Evolutionary conservation across 139 green algal species (phyloP).

Genomic region (Spirogloea muscicola): DNA sequence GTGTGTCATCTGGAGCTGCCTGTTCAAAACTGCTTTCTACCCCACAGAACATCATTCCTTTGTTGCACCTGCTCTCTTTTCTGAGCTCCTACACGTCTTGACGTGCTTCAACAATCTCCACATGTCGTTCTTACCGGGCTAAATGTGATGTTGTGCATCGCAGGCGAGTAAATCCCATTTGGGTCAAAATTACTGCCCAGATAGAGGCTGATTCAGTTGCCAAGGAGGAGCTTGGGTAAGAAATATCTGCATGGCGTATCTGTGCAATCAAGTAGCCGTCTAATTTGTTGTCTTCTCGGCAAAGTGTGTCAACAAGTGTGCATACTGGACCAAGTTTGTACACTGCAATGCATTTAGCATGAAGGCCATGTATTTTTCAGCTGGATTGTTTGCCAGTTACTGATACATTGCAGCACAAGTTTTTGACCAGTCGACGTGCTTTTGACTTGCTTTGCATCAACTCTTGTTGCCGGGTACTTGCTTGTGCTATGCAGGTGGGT

Average conservation of each 20-base stretch:
- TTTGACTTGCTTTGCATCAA: too few relatives aligned
- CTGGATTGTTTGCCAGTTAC: too few relatives aligned
- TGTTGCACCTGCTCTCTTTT: background rate
- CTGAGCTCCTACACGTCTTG: background rate
- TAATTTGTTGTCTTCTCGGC: too few relatives aligned
- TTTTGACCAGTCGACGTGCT: too few relatives aligned
- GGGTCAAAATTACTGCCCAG: constrained; percentile 65
- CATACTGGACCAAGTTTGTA: constrained; percentile 31
- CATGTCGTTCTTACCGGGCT: background rate
- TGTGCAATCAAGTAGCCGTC: too few relatives aligned
- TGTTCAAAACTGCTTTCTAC: background rate
- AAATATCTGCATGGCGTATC: too few relatives aligned
- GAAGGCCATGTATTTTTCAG: too few relatives aligned
- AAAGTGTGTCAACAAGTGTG: too few relatives aligned
- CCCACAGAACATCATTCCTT: background rate
- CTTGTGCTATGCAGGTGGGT: constrained; percentile 18
- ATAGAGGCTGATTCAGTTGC: constrained; percentile 78
- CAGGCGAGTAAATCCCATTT: constrained; percentile 51
- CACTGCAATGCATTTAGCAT: constrained; percentile 22
- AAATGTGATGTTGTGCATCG: background rate
- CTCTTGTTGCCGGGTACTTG: too few relatives aligned
- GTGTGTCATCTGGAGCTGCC: background rate
- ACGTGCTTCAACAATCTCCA: too few relatives aligned
- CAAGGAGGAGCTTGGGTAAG: constrained; percentile 62
- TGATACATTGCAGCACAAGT: too few relatives aligned